These are phyloP conservation scores for Ballota nigra DNA, from an alignment of 257 asterid genomes.

Conservation along the genomic window DNA sequence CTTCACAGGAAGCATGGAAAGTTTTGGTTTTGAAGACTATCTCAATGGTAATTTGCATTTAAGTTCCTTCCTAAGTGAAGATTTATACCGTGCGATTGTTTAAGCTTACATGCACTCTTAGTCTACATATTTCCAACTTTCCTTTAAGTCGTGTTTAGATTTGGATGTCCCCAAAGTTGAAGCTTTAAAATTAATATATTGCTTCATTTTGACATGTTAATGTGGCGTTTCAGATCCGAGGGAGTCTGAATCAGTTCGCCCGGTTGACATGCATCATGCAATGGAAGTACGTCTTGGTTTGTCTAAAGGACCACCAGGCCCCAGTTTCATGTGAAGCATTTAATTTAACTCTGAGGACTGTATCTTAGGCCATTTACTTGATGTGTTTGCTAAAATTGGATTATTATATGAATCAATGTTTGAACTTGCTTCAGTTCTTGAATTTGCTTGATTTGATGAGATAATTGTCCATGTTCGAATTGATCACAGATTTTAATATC, in stretches of 20 bases:
- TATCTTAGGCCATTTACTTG: conserved; percentile 17
- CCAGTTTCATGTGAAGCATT: conserved; percentile 67
- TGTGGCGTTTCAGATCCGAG: conserved; percentile 66
- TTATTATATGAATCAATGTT: conserved; percentile 6
- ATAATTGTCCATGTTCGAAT: not conserved
- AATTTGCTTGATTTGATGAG: not conserved
- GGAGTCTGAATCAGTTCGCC: conserved; percentile 71
- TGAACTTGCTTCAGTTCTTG: not conserved
- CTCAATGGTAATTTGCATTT: conserved; percentile 55
- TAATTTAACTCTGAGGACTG: not conserved
- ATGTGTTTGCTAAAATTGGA: conserved; percentile 16
- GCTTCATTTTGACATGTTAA: conserved; percentile 11
- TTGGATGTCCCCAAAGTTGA: not conserved
- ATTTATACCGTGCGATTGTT: not conserved
- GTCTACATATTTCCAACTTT: too few relatives aligned
- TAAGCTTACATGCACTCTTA: not conserved
- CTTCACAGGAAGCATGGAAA: conserved; percentile 68
- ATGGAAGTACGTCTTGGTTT: conserved; percentile 93
- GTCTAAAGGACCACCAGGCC: conserved; percentile 80
- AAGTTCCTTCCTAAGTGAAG: not conserved
- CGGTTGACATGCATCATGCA: conserved; percentile 84
- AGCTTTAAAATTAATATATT: not conserved
- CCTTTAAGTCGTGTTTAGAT: not conserved
- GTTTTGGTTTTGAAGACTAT: conserved; percentile 77
- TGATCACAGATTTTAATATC: not conserved